Base-by-base conservation (phyloP, 2,329 filamentous ascomycete species). In the Macrophomina phaseolina region DNA sequence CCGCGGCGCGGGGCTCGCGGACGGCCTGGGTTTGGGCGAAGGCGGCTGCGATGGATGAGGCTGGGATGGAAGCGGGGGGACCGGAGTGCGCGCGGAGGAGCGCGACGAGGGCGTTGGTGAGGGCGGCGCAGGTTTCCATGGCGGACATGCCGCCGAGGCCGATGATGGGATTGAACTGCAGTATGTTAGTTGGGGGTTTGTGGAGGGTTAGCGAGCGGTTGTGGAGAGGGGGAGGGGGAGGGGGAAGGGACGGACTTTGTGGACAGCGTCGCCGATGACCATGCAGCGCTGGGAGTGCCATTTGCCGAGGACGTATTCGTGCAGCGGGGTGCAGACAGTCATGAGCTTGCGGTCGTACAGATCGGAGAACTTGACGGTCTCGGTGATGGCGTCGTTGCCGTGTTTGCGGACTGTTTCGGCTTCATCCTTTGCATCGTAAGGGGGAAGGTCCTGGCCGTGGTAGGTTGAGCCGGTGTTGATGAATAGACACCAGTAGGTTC, bases 81-180 rank as follows among this genome's bases (percentile, higher is more conserved):
- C 23, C 2, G 2, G 4, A 4, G 14, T 51, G 16, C 16, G 45
- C 46, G 3, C 38, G 5, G 9, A 52, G 60, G 2, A 51, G 30
- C 3, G 45, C 2, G 6, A 28, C 11, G 4, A 63, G 46, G n/a
- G 30, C 23, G 23, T 52, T 63, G 8, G 46, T 52, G 5, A 63
- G 60, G 7, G 60, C 32, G 16, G 60, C 46, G 23, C 32, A 30
- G 5, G 60, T 63, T 12, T 63, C 60, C 14, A 63, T 63, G 11
- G 46, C 58, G 4, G 58, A 46, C 40, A 48, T 62, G 9, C 58
- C 58, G 16, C 60, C 60, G 3, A 51, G 48, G 5, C 60, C 60
- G 30, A 51, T 51, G 14, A 63, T 63, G 32, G 60, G 60, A 16
- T 63, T 63, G 60, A 63, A 52, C 58, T 58, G 30, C n/a, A 40